Evolutionary conservation across 2,329 filamentous ascomycete genomes (phyloP).

Genomic region (Seiridium cupressi): DNA sequence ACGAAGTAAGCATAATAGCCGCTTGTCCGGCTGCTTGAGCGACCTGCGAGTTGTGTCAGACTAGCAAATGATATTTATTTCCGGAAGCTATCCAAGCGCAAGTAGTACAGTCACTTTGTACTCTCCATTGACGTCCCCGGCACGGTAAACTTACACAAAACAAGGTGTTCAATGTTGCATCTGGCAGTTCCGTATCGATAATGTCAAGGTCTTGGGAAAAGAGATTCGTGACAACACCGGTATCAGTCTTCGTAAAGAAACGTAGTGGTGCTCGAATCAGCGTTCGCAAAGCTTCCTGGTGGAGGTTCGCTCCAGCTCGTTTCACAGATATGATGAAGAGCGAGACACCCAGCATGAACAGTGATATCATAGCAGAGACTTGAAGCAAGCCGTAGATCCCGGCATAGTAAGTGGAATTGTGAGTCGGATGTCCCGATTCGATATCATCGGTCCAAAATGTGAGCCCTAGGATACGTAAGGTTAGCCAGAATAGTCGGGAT

Average conservation of each 20-base stretch:
- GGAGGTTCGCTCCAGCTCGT: slow-evolving; percentile 12
- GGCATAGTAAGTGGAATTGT: slow-evolving; percentile 21
- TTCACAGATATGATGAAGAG: slow-evolving; percentile 14
- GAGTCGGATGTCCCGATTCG: slow-evolving; percentile 9
- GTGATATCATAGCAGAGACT: slow-evolving; percentile 13
- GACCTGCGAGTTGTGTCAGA: not conserved
- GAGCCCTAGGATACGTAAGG: slow-evolving; percentile 11
- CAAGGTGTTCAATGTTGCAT: slow-evolving; percentile 20
- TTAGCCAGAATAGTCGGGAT: not conserved
- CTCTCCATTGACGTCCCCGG: slow-evolving; percentile 16
- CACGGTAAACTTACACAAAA: slow-evolving; percentile 22
- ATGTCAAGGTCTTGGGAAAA: slow-evolving; percentile 39
- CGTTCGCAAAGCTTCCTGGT: not conserved
- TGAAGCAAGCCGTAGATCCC: slow-evolving; percentile 22
- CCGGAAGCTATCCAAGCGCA: not conserved
- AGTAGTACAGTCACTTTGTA: slow-evolving; percentile 19
- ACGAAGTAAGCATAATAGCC: slow-evolving; percentile 36
- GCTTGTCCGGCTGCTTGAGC: slow-evolving; percentile 18
- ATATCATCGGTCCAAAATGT: slow-evolving; percentile 20
- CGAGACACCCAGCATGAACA: slow-evolving; percentile 14
- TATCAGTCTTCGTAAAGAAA: slow-evolving; percentile 33
- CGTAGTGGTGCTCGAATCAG: slow-evolving; percentile 17
- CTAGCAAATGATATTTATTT: not conserved
- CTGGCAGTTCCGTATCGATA: slow-evolving; percentile 34
- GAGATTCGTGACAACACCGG: slow-evolving; percentile 33